These are phyloP conservation scores for Hanseniaspora singularis DNA, from an alignment of 805 yeast genomes.

Conservation along the genomic window DNA sequence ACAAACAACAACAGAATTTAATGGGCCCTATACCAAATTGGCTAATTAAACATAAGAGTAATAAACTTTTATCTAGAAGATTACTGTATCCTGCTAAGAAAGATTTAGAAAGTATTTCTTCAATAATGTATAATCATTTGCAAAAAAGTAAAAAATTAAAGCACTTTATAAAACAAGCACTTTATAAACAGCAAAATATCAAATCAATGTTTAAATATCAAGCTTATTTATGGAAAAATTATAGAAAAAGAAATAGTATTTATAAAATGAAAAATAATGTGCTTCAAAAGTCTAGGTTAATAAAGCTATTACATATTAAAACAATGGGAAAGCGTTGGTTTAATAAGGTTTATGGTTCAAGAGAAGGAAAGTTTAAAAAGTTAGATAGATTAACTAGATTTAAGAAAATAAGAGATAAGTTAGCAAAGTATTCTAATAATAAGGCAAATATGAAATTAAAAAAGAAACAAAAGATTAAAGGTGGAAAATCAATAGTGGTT, in stretches of 20 bases:
- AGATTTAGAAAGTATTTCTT: slow-evolving; percentile 5
- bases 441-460: slow-evolving; percentile 2
- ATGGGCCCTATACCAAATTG: slow-evolving; percentile 7
- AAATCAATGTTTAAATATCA: slow-evolving; percentile 14
- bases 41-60: not conserved
- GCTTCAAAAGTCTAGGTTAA: not conserved
- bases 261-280: slow-evolving; percentile 8
- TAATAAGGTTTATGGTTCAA: slow-evolving; percentile 6
- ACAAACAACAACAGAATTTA: not conserved
- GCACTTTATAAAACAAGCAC: slow-evolving; percentile 5
- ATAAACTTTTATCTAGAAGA: slow-evolving; percentile 11
- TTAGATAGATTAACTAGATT: slow-evolving; percentile 1
- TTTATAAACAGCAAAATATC: slow-evolving; percentile 9
- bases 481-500: not conserved
- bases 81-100: slow-evolving; percentile 6
- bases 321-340: slow-evolving; percentile 8
- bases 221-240: slow-evolving; percentile 9
- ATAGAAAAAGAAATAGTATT: slow-evolving; percentile 7
- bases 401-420: slow-evolving; percentile 7
- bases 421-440: no score
- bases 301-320: slow-evolving; percentile 3
- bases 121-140: slow-evolving; percentile 2
- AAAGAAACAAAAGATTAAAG: not conserved
- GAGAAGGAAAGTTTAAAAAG: slow-evolving; percentile 9
- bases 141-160: slow-evolving; percentile 7